phyloP scores from a whole-genome alignment of 257 asterid genomes.

The Solanum commersonii region DNA sequence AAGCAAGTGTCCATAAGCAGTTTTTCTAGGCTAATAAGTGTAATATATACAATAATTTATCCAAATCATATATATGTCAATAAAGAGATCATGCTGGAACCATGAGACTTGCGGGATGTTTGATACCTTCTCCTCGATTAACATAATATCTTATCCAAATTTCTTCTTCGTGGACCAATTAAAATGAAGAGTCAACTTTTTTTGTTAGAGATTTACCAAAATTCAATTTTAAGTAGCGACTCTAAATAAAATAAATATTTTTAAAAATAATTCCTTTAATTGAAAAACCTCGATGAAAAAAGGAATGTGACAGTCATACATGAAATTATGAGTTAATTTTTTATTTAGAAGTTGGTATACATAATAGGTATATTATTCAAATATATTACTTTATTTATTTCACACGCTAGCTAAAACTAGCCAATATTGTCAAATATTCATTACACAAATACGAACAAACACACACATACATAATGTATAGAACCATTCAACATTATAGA shows the following conservation, averaged over 20 bases:
- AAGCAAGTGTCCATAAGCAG: not conserved
- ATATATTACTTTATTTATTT: not conserved
- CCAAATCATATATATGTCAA: no score
- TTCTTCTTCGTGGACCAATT: no score
- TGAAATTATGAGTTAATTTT: not conserved
- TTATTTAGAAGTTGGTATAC: not conserved
- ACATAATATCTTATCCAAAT: not conserved
- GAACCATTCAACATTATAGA: not conserved
- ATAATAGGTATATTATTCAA: not conserved
- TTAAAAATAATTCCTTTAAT: no score
- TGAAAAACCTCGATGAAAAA: no score
- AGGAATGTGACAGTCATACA: not conserved
- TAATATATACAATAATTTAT: no score
- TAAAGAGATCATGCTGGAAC: not conserved
- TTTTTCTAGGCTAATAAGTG: no score
- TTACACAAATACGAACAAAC: not conserved
- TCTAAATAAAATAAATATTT: no score
- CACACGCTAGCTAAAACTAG: not conserved
- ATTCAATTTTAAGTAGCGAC: no score
- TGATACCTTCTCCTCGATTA: no score
- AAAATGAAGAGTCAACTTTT: no score
- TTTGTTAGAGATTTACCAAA: no score
- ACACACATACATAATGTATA: not conserved
- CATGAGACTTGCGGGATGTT: no score
- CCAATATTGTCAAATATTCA: not conserved